Conservation (phyloP, 306 rosid species). For the Calophaca sinica region DNA sequence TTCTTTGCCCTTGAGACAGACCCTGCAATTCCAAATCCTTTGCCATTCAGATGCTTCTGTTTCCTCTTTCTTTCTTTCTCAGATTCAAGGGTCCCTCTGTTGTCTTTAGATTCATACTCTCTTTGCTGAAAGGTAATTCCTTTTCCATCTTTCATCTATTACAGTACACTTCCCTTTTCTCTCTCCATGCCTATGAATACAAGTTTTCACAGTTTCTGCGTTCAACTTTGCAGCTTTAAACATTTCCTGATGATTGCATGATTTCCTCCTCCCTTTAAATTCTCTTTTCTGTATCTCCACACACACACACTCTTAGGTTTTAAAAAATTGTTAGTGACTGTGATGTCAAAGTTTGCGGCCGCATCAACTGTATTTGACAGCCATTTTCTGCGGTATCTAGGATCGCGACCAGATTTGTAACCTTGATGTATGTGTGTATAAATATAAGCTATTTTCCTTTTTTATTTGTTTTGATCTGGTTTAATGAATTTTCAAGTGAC, state of each 20-base stretch:
- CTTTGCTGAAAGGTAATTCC: slow-evolving; percentile 37
- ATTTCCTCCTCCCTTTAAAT: background rate
- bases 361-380: too few relatives aligned
- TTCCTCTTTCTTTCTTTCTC: background rate
- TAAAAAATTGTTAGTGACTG: too few relatives aligned
- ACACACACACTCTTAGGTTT: background rate
- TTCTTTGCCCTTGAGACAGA: background rate
- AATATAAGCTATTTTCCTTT: too few relatives aligned
- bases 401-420: too few relatives aligned
- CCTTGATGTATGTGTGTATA: too few relatives aligned
- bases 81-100: background rate
- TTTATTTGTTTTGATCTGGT: too few relatives aligned
- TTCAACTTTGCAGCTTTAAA: background rate
- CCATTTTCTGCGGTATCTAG: too few relatives aligned
- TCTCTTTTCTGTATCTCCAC: too few relatives aligned
- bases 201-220: background rate
- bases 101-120: slow-evolving; percentile 34
- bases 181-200: slow-evolving; percentile 4
- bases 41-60: slow-evolving; percentile 23
- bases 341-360: too few relatives aligned
- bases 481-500: too few relatives aligned
- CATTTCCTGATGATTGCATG: background rate
- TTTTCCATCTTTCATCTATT: background rate
- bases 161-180: too few relatives aligned
- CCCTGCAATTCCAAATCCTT: background rate